Evolutionary conservation across 2,329 filamentous ascomycete genomes (phyloP).

Genomic region (Fusarium nygamai): DNA sequence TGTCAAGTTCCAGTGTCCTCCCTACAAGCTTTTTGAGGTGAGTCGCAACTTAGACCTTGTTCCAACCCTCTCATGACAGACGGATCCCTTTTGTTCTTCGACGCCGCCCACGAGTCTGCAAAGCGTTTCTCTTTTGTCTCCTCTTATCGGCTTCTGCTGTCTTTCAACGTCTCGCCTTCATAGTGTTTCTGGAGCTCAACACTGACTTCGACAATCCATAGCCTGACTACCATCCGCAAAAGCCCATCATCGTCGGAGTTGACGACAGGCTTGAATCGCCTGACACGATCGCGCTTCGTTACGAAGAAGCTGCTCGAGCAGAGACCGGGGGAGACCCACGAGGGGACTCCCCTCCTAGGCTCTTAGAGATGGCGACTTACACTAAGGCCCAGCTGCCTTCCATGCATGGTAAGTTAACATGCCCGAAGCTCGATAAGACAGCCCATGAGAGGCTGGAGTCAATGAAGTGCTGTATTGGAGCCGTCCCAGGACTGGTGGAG

Average conservation of each 20-base stretch:
- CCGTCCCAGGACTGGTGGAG: background rate
- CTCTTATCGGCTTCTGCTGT: conserved; percentile 11
- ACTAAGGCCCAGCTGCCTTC: conserved; percentile 82
- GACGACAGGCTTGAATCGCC: conserved; percentile 68
- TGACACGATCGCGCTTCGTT: conserved; percentile 64
- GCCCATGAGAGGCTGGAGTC: conserved; percentile 39
- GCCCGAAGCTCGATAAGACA: background rate
- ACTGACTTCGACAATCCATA: conserved; percentile 47
- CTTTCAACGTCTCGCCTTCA: conserved; percentile 25
- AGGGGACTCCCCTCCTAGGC: conserved; percentile 63
- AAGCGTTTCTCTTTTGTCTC: conserved; percentile 26
- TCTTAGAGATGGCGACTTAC: conserved; percentile 60
- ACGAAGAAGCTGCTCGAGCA: conserved; percentile 65
- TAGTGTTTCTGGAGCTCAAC: conserved; percentile 34
- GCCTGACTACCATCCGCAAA: conserved; percentile 64
- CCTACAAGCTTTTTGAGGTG: conserved; percentile 69
- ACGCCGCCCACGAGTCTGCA: conserved; percentile 21
- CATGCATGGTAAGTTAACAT: conserved; percentile 77
- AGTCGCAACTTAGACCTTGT: conserved; percentile 54
- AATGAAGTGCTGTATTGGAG: background rate
- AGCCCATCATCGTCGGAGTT: conserved; percentile 64
- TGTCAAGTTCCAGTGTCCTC: conserved; percentile 64
- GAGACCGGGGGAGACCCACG: conserved; percentile 63
- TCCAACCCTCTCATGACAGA: conserved; percentile 43
- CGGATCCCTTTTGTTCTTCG: conserved; percentile 29